Evolutionary conservation across 2,329 filamentous ascomycete genomes (phyloP).

Genomic region (Rugonectria rugulosa): DNA sequence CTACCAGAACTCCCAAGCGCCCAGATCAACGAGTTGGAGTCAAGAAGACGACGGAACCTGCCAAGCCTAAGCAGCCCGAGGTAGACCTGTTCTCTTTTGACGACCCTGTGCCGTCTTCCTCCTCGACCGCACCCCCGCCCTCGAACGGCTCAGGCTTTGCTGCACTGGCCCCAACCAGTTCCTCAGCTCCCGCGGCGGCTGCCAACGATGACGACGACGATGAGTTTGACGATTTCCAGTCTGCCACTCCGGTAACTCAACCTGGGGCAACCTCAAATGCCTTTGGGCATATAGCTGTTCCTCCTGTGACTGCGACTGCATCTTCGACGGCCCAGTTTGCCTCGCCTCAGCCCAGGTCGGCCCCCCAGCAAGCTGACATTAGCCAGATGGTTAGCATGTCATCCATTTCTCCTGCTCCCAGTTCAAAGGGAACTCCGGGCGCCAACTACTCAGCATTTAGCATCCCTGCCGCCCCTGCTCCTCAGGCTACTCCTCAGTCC

Average conservation of each 20-base stretch:
- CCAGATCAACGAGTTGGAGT: conserved; percentile 42
- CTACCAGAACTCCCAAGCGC: conserved; percentile 53
- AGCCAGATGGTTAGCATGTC: conserved; percentile 81
- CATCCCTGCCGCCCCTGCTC: conserved; percentile 43
- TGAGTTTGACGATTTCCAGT: conserved; percentile 98
- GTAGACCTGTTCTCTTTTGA: conserved; percentile 94
- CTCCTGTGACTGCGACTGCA: conserved; percentile 59
- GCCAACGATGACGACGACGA: conserved; percentile 75
- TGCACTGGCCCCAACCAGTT: conserved; percentile 46
- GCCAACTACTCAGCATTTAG: conserved; percentile 72
- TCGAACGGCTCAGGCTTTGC: conserved; percentile 57
- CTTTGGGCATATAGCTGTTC: conserved; percentile 51
- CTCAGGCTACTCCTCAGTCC: conserved; percentile 59
- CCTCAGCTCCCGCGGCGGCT: conserved; percentile 39
- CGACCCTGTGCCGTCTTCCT: conserved; percentile 66
- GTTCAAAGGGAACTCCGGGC: conserved; percentile 60
- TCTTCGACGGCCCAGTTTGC: conserved; percentile 73
- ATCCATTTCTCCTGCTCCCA: conserved; percentile 78
- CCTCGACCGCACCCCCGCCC: conserved; percentile 53
- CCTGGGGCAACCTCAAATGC: conserved; percentile 47
- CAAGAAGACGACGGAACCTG: conserved; percentile 63
- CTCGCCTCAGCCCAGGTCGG: conserved; percentile 85
- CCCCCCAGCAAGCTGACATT: conserved; percentile 79
- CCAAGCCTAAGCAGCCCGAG: conserved; percentile 88
- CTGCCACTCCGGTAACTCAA: conserved; percentile 71